phyloP scores from a whole-genome alignment of 345 rosid species.

The Murraya paniculata region DNA sequence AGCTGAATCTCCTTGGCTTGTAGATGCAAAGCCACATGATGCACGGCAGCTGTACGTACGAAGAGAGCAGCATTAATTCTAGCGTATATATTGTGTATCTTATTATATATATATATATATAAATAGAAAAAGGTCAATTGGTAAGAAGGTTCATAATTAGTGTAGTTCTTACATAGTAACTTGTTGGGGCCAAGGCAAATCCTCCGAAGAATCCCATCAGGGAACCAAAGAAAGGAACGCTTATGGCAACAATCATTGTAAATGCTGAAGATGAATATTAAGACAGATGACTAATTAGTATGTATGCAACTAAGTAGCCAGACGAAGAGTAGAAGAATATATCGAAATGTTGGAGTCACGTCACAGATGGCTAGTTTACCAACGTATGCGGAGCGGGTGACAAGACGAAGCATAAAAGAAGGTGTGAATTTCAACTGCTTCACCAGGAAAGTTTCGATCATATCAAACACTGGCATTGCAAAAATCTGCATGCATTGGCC shows the following conservation, averaged over 20 bases:
- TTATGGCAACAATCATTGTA: constrained; percentile 61
- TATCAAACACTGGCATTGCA: constrained; percentile 85
- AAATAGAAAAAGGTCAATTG: too few relatives aligned
- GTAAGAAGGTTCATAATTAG: too few relatives aligned
- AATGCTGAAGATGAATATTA: constrained; percentile 41
- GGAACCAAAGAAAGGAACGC: constrained; percentile 77
- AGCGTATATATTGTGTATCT: background rate
- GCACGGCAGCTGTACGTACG: constrained; percentile 62
- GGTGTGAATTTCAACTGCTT: constrained; percentile 50
- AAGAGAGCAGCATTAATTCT: background rate
- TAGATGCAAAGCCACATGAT: constrained; percentile 60
- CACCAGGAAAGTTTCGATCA: constrained; percentile 71
- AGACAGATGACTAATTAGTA: background rate
- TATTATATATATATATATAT: too few relatives aligned
- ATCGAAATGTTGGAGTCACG: background rate
- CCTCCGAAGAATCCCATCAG: constrained; percentile 89
- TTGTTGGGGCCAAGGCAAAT: constrained; percentile 78
- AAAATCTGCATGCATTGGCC: constrained; percentile 32
- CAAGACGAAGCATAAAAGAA: constrained; percentile 49
- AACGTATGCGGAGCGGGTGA: constrained; percentile 61
- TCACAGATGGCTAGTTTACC: constrained; percentile 35
- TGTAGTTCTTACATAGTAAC: constrained; percentile 53
- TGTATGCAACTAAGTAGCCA: background rate
- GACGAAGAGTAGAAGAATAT: background rate
- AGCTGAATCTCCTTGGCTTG: constrained; percentile 65